phyloP scores from a whole-genome alignment of 345 rosid genomes.

The Hibiscus mutabilis region DNA sequence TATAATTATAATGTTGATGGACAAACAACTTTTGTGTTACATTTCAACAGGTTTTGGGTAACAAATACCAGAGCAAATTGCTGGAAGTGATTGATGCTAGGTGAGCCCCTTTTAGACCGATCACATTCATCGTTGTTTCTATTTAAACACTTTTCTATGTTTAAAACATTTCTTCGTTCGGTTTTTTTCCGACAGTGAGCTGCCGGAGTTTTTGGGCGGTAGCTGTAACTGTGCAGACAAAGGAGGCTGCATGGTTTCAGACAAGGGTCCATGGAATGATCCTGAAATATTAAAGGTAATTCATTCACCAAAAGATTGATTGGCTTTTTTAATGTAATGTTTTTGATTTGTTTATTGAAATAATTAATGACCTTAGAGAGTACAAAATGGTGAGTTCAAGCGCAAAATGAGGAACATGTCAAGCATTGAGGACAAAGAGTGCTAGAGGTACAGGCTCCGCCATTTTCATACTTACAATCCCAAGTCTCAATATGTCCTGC shows the following conservation, averaged over 20 bases:
- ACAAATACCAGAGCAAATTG: neutral
- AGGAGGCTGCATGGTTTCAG: conserved; percentile 93
- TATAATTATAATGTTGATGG: neutral
- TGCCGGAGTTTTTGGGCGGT: conserved; percentile 90
- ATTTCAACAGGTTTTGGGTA: neutral
- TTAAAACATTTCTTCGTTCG: neutral
- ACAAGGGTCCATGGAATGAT: conserved; percentile 96
- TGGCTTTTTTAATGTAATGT: neutral
- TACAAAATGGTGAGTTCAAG: conserved; percentile 59
- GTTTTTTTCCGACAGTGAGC: conserved; percentile 39
- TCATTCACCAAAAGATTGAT: conserved; percentile 1
- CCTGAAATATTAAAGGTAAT: conserved; percentile 60
- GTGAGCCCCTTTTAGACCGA: neutral
- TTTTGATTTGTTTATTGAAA: neutral
- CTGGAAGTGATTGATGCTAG: neutral
- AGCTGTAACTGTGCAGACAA: conserved; percentile 71
- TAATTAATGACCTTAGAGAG: conserved; percentile 36
- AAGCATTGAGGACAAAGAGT: conserved; percentile 38
- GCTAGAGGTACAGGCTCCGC: conserved; percentile 20
- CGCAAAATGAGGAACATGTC: conserved; percentile 36
- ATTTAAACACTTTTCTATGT: neutral
- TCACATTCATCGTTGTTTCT: neutral
- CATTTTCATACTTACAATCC: neutral
- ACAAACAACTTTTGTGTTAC: neutral
- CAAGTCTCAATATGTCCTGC: neutral